A percentile compares a stretch with the other conserved stretches of the same genome.
Conservation (phyloP, 495 filamentous ascomycete genomes). For the Podospora anserina region DNA sequence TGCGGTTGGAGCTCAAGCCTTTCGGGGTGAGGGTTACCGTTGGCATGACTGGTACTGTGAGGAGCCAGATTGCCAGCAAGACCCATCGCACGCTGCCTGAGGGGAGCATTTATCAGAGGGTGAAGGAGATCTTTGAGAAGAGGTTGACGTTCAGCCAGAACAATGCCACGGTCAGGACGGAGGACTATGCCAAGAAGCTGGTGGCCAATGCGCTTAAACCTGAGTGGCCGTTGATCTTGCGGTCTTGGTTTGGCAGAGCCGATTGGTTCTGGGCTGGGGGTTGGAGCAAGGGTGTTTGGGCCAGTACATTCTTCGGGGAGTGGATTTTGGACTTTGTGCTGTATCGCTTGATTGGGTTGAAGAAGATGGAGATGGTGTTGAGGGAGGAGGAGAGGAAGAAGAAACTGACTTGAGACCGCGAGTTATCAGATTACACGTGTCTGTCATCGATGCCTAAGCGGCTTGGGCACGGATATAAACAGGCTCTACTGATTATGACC, state of each 20-base stretch:
- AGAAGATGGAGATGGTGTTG: slow-evolving; percentile 38
- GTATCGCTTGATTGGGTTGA: slow-evolving; percentile 40
- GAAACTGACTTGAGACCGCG: slow-evolving; percentile 32
- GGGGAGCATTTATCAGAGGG: slow-evolving; percentile 42
- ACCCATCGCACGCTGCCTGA: slow-evolving; percentile 38
- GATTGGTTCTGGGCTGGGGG: slow-evolving; percentile 51
- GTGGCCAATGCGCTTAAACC: slow-evolving; percentile 36
- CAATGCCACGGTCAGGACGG: slow-evolving; percentile 39
- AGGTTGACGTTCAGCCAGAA: slow-evolving; percentile 47
- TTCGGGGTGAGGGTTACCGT: slow-evolving; percentile 55
- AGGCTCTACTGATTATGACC: no score
- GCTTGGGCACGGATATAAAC: no score
- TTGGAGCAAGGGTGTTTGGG: slow-evolving; percentile 33
- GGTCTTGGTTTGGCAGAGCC: slow-evolving; percentile 43
- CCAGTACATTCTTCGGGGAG: slow-evolving; percentile 35
- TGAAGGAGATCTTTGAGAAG: slow-evolving; percentile 42
- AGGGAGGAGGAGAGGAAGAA: slow-evolving; percentile 31
- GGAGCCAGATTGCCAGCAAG: slow-evolving; percentile 42
- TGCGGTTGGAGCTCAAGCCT: slow-evolving; percentile 53
- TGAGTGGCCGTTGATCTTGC: slow-evolving; percentile 34
- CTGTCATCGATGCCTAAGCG: no score
- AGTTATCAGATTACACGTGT: no score
- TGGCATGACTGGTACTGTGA: slow-evolving; percentile 50
- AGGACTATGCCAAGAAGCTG: slow-evolving; percentile 37
- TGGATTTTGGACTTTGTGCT: slow-evolving; percentile 38